Evolutionary conservation across 2,329 filamentous ascomycete species (phyloP).

Genomic region (Leptodontidium sp.): DNA sequence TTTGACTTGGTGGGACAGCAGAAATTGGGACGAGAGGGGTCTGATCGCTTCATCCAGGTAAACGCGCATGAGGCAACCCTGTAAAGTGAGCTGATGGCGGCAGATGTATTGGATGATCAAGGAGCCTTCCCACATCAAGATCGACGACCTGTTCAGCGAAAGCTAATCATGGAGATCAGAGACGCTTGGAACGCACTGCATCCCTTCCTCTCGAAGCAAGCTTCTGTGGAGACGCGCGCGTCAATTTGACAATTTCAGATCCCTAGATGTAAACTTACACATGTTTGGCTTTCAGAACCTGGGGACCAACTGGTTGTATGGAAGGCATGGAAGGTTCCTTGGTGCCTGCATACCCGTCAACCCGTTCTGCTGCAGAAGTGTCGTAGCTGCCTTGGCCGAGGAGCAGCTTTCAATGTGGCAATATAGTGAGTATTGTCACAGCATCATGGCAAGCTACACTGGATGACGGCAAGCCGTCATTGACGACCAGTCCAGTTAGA

Average conservation of each 20-base stretch:
- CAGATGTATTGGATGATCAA: constrained; percentile 24
- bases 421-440: constrained; percentile 18
- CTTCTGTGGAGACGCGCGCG: constrained; percentile 27
- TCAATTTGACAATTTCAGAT: constrained; percentile 26
- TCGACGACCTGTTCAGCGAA: constrained; percentile 2
- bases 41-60: constrained; percentile 28
- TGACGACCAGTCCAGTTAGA: constrained; percentile 24
- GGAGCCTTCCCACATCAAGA: constrained; percentile 20
- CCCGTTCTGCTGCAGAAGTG: constrained; percentile 23
- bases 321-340: constrained; percentile 16
- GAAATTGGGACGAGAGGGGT: constrained; percentile 22
- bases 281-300: background rate
- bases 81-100: constrained; percentile 20
- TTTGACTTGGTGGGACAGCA: constrained; percentile 25
- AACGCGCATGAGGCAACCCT: constrained; percentile 19
- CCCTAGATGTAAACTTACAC: constrained; percentile 12
- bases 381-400: constrained; percentile 10
- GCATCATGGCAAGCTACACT: constrained; percentile 24
- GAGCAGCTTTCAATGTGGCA: background rate
- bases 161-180: constrained; percentile 27
- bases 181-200: constrained; percentile 26
- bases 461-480: constrained; percentile 20
- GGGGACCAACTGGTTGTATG: background rate
- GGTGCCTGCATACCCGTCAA: constrained; percentile 37
- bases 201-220: constrained; percentile 13